These are phyloP conservation scores for Oxalis stricta DNA, from an alignment of 441 rosid species.

Conservation along the genomic window DNA sequence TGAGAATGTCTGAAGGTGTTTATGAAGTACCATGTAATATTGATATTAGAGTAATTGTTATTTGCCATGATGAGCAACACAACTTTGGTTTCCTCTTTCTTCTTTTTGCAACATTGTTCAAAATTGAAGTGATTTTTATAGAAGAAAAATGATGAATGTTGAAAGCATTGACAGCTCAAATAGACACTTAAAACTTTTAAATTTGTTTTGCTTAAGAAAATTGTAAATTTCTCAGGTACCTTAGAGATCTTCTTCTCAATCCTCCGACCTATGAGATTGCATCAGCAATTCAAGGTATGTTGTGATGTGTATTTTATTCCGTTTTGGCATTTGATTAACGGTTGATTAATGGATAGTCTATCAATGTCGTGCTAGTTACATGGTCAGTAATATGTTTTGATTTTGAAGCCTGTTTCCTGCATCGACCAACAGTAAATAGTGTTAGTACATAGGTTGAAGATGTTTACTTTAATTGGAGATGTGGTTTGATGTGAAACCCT, in stretches of 20 bases:
- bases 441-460: background rate
- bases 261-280: slow-evolving; percentile 94
- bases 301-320: background rate
- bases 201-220: too few species aligned
- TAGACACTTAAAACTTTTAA: too few species aligned
- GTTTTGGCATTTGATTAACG: background rate
- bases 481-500: background rate
- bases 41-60: background rate
- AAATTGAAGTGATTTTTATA: too few species aligned
- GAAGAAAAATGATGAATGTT: background rate
- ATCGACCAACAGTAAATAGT: background rate
- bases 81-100: background rate
- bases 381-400: background rate
- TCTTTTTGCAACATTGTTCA: too few species aligned
- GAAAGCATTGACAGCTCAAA: background rate
- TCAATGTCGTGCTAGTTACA: background rate
- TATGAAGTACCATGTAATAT: background rate
- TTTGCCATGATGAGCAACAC: background rate
- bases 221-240: slow-evolving; percentile 39
- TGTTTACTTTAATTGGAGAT: too few species aligned
- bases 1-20: background rate
- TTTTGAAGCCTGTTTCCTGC: too few species aligned
- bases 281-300: slow-evolving; percentile 71
- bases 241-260: slow-evolving; percentile 89
- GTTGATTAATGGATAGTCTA: background rate